These are phyloP conservation scores for Penicillium cinerascens DNA, from an alignment of 495 filamentous ascomycete genomes.

Conservation along the genomic window DNA sequence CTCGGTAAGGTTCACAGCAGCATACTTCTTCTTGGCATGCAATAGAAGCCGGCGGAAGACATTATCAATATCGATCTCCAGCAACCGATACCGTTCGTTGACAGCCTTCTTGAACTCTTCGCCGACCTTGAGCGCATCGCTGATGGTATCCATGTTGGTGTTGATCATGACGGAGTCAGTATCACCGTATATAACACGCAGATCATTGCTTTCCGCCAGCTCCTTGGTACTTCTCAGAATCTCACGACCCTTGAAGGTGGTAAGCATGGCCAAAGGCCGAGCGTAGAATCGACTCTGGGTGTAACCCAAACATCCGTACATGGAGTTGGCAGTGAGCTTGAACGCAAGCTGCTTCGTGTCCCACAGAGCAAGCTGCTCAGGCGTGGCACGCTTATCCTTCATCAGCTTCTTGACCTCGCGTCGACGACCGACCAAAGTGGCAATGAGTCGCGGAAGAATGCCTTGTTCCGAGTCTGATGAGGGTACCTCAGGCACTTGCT, in stretches of 20 bases:
- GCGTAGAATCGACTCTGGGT: conserved; percentile 95
- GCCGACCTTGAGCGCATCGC: conserved; percentile 85
- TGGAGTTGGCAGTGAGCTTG: conserved; percentile 97
- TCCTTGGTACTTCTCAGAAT: conserved; percentile 95
- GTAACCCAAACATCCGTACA: conserved; percentile 98
- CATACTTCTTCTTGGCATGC: conserved; percentile 99
- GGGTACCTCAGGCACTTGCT: conserved; percentile 73
- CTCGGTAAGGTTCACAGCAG: conserved; percentile 90
- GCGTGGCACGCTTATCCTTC: conserved; percentile 85
- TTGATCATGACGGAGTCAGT: conserved; percentile 99
- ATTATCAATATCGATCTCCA: conserved; percentile 98
- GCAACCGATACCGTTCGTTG: conserved; percentile 82
- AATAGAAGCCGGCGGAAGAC: conserved; percentile 89
- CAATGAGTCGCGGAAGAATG: conserved; percentile 84
- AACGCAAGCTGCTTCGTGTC: conserved; percentile 96
- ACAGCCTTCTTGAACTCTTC: conserved; percentile 74
- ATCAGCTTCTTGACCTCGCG: conserved; percentile 90
- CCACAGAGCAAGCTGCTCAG: conserved; percentile 88
- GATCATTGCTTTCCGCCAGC: conserved; percentile 78
- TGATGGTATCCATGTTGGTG: conserved; percentile 90
- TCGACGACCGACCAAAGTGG: conserved; percentile 81
- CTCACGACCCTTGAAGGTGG: conserved; percentile 95
- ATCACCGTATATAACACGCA: conserved; percentile 96
- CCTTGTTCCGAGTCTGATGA: conserved; percentile 66
- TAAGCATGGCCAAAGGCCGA: conserved; percentile 89